Base-by-base conservation (phyloP, 73 alveolate species). In the Vitrella brassicaformis region DNA sequence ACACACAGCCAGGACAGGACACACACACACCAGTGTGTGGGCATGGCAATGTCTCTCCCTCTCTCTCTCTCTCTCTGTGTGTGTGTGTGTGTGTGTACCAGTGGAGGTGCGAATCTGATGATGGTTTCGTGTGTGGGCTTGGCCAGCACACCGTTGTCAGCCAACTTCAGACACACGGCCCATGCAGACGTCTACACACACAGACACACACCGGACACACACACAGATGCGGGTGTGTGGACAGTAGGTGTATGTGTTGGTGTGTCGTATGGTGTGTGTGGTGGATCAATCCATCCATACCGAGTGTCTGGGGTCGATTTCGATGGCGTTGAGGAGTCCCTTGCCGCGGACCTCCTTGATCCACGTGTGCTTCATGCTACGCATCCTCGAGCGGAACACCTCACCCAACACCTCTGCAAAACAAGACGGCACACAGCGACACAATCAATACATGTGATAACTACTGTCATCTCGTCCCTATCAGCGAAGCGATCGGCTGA, bases 51-150 rank as follows among this genome's bases (percentile, higher is more conserved):
- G n/a, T n/a, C n/a, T n/a, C n/a, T n/a, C n/a, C n/a, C n/a, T n/a
- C n/a, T n/a, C n/a, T n/a, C n/a, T n/a, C n/a, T n/a, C n/a, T n/a
- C n/a, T n/a, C n/a, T n/a, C n/a, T n/a, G n/a, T n/a, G n/a, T n/a
- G n/a, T n/a, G n/a, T n/a, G n/a, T n/a, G n/a, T n/a, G n/a, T n/a
- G n/a, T n/a, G n/a, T n/a, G n/a, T n/a, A 80, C 80, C 26, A 94
- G 86, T 19, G 98, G 97, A 9, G 98, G 98, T 30, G 98, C 93
- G 31, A 94, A 78, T 77, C 98, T 92, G 31, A 94, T 80, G 26
- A 87, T 86, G 71, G 88, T 82, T 22, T 78, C 94, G 46, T 92
- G 97, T 0, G 98, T 92, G 30, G 95, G 94, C 84, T 90, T 94
- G 76, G 94, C 87, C 14, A 92, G 85, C 71, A 94, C 66, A 19